Evolutionary conservation across 2,329 filamentous ascomycete species (phyloP).

Genomic region (Ceratocystis smalleyi): DNA sequence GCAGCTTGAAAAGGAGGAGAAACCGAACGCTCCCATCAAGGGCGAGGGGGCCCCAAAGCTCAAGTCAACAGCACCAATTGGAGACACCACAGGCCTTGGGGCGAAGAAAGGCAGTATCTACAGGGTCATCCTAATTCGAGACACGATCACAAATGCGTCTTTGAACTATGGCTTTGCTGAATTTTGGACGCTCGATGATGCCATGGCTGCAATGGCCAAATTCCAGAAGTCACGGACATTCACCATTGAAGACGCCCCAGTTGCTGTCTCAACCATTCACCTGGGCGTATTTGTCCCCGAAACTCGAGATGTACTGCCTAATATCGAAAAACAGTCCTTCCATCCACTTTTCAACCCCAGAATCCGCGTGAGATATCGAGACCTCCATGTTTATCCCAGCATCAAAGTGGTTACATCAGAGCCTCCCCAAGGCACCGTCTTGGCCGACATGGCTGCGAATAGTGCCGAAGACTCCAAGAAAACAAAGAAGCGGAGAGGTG

Average conservation of each 20-base stretch:
- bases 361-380: constrained; percentile 60
- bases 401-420: constrained; percentile 44
- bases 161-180: constrained; percentile 76
- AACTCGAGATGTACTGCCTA: constrained; percentile 39
- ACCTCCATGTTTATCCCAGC: constrained; percentile 55
- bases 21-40: constrained; percentile 20
- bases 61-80: constrained; percentile 42
- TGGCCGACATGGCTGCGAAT: constrained; percentile 19
- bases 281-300: constrained; percentile 73
- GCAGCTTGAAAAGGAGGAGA: constrained; percentile 50
- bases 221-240: constrained; percentile 59
- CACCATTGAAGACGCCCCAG: constrained; percentile 58
- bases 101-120: constrained; percentile 60
- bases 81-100: constrained; percentile 45
- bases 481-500: constrained; percentile 40
- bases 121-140: constrained; percentile 61
- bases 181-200: constrained; percentile 62
- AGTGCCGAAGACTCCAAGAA: constrained; percentile 25
- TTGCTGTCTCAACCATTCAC: constrained; percentile 60
- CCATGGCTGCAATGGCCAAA: constrained; percentile 56
- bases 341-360: constrained; percentile 52
- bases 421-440: constrained; percentile 17
- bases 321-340: constrained; percentile 51
- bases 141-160: constrained; percentile 53
- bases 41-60: constrained; percentile 35